These are phyloP conservation scores for Excoecaria cochinchinensis DNA, from an alignment of 345 rosid genomes.

Conservation along the genomic window DNA sequence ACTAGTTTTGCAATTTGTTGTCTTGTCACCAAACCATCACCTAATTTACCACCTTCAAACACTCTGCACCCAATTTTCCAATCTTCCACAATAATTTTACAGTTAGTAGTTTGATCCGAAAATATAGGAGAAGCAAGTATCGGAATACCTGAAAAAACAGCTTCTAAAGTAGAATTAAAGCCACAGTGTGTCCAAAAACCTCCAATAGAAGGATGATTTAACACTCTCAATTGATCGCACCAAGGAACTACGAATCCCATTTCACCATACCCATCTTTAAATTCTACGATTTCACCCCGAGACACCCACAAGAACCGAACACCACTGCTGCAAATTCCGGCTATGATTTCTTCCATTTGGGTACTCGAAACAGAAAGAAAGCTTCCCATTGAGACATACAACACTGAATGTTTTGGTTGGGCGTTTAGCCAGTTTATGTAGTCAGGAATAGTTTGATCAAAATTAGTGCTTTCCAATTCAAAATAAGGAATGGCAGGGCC, in stretches of 20 bases:
- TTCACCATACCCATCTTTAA: not conserved
- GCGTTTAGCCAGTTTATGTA: constrained; percentile 17
- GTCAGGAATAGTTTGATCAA: not conserved
- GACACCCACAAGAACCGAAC: constrained; percentile 22
- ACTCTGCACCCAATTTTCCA: constrained; percentile 33
- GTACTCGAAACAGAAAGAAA: constrained; percentile 17
- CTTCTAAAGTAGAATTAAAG: constrained; percentile 32
- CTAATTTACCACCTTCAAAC: not conserved
- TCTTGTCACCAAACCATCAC: constrained; percentile 9
- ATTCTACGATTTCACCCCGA: constrained; percentile 7
- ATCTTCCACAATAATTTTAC: constrained; percentile 24
- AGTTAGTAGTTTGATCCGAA: constrained; percentile 25
- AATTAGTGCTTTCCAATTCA: not conserved
- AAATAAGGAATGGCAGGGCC: constrained; percentile 26
- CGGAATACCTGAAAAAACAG: constrained; percentile 28
- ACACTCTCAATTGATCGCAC: constrained; percentile 32
- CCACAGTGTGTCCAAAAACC: constrained; percentile 37
- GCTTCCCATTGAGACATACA: constrained; percentile 25
- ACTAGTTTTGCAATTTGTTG: constrained; percentile 21
- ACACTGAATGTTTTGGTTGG: constrained; percentile 17
- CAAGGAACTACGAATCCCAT: constrained; percentile 25
- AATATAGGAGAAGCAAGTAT: constrained; percentile 28
- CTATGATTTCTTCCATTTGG: constrained; percentile 24
- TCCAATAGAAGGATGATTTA: constrained; percentile 26
- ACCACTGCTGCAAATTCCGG: constrained; percentile 9